A percentile compares a stretch with the other conserved stretches of the same genome.
These are phyloP conservation scores for Fraxinus dipetala DNA, from an alignment of 305 asterid species.

Conservation along the genomic window DNA sequence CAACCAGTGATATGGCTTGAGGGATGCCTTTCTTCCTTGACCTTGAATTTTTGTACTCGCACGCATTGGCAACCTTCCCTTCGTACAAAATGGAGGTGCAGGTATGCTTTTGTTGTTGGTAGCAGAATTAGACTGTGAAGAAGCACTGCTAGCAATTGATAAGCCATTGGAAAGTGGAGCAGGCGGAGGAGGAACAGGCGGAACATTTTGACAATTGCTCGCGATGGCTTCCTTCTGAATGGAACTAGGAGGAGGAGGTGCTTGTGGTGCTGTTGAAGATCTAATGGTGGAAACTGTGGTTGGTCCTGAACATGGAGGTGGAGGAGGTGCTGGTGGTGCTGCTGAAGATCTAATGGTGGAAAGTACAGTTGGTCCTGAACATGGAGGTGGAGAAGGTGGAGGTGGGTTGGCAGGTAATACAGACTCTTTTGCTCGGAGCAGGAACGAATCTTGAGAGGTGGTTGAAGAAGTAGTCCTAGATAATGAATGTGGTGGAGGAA, in stretches of 20 bases:
- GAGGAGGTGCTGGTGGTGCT: slow-evolving; percentile 27
- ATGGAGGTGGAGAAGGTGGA: background rate
- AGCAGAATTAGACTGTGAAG: slow-evolving; percentile 28
- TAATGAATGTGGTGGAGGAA: slow-evolving; percentile 21
- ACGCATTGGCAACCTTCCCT: slow-evolving; percentile 47
- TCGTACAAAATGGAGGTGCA: slow-evolving; percentile 40
- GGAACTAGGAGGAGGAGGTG: slow-evolving; percentile 20
- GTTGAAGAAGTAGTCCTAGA: slow-evolving; percentile 16
- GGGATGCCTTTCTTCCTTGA: slow-evolving; percentile 45
- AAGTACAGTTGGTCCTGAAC: background rate
- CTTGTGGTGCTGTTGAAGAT: slow-evolving; percentile 9
- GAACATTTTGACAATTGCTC: slow-evolving; percentile 12
- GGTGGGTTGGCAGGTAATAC: slow-evolving; percentile 22
- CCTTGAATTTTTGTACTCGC: slow-evolving; percentile 32
- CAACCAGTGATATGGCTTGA: slow-evolving; percentile 89
- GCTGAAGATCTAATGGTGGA: slow-evolving; percentile 7
- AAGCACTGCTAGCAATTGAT: slow-evolving; percentile 29
- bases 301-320: slow-evolving; percentile 5
- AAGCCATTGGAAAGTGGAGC: slow-evolving; percentile 33
- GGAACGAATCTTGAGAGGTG: slow-evolving; percentile 20
- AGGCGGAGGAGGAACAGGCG: slow-evolving; percentile 46
- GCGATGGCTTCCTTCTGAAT: slow-evolving; percentile 19
- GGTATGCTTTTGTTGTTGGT: slow-evolving; percentile 26
- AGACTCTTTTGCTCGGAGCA: slow-evolving; percentile 12
- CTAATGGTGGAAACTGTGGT: slow-evolving; percentile 4